Conservation (phyloP, 1,139 yeast species). For the Ashbya aceris region DNA sequence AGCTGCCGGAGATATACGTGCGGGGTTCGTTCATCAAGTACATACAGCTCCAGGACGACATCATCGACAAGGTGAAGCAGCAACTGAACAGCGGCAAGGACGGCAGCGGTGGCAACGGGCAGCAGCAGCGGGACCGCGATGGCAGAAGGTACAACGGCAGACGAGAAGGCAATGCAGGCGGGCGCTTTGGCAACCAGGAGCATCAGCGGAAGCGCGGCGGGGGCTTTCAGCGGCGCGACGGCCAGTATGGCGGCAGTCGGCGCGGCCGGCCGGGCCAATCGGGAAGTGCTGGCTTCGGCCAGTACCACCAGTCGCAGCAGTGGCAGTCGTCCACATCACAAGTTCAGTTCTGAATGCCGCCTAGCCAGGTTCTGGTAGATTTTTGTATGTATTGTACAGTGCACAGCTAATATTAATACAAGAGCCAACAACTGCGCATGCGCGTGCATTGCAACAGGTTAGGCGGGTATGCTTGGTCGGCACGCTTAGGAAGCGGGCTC, state of each 20-base stretch:
- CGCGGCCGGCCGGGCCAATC: slow-evolving; percentile 7
- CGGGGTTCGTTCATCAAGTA: slow-evolving; percentile 76
- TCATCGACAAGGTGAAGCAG: slow-evolving; percentile 75
- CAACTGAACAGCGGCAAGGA: slow-evolving; percentile 32
- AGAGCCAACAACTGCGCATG: too few relatives aligned
- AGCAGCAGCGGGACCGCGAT: slow-evolving; percentile 11
- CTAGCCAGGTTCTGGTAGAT: background rate
- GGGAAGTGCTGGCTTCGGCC: slow-evolving; percentile 24
- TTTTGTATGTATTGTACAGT: background rate
- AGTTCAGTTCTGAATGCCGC: too few relatives aligned
- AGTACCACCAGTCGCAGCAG: slow-evolving; percentile 16
- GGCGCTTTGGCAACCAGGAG: slow-evolving; percentile 5
- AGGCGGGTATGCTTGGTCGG: too few relatives aligned
- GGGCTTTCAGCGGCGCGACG: slow-evolving; percentile 8
- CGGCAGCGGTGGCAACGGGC: slow-evolving; percentile 14
- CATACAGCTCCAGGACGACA: slow-evolving; percentile 54
- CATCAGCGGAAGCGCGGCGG: slow-evolving; percentile 3
- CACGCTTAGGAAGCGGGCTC: too few relatives aligned
- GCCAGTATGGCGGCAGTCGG: slow-evolving; percentile 8
- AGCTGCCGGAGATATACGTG: slow-evolving; percentile 70
- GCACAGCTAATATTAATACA: background rate
- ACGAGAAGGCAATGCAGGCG: slow-evolving; percentile 11
- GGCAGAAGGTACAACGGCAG: slow-evolving; percentile 20
- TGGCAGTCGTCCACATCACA: background rate
- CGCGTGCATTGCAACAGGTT: too few relatives aligned